Evolutionary conservation across 805 yeast genomes (phyloP), one percentile per base, ranked within the genome.

Genomic region (Millerozyma acaciae): DNA sequence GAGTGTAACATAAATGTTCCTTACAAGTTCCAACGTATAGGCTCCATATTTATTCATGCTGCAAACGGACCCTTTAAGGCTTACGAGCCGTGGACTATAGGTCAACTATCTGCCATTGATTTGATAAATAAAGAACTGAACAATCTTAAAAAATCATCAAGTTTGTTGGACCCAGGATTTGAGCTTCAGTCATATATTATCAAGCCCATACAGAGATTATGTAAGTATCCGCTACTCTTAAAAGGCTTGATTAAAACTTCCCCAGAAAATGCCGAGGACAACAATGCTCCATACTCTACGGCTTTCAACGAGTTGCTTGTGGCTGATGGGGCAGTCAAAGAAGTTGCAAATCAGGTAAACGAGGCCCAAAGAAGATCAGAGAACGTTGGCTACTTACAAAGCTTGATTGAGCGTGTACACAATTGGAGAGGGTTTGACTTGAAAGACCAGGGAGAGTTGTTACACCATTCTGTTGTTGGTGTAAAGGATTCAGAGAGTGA

Each of bases 141-240:
- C 4, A 76, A 75, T 45, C 69, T 87, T 33, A 61, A 53, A 29
- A 70, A 71, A 39, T 69, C 78, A 14, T 69, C 82, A 4, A 53
- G 64, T 14, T 60, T 88, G 24, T 77, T 89, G 39, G 90, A 80
- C 43, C 90, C 93, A 17, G 83, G 86, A 26, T 80, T 88, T 52
- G 98, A 90, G 57, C 68, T 93, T 34, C 97, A 85, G 53, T 80
- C 90, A 32, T 85, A 85, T 57, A 69, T 93, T 26, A 76, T 93
- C 47, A 93, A 90, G 56, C 99, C 99, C 0, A 86, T 93, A 23
- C 99, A 93, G 65, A 75, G 99, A 43, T 71, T 93, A n/a, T 86
- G 96, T 69, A 86, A 89, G 55, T 93, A 93, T 57, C 98, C 97
- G 2, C 62, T 93, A 32, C 67, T 93, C 30, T 61, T 93, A 33